Conservation (phyloP, 2,329 filamentous ascomycete genomes). For the Microdochium paspali region DNA sequence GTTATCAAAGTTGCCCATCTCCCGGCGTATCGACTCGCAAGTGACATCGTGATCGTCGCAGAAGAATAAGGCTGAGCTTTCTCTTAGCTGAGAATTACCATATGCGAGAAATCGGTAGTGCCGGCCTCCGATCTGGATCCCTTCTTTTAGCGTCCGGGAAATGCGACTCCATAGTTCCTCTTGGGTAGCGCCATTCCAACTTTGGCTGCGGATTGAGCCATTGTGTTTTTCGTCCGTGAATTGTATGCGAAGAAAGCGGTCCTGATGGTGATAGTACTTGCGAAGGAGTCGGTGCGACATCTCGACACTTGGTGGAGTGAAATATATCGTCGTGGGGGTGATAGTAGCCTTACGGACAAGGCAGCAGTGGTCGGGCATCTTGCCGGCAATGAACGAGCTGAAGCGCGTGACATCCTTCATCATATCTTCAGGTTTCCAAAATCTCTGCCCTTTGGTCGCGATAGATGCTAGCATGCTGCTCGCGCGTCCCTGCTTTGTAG, state of each 20-base stretch:
- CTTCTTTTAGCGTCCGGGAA: constrained; percentile 60
- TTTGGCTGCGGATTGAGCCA: constrained; percentile 32
- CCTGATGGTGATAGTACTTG: constrained; percentile 55
- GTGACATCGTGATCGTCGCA: constrained; percentile 57
- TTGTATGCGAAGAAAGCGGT: constrained; percentile 80
- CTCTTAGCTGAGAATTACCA: constrained; percentile 89
- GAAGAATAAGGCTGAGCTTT: constrained; percentile 91
- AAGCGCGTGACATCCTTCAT: constrained; percentile 47
- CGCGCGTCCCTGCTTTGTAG: constrained; percentile 33
- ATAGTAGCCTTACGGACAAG: constrained; percentile 68
- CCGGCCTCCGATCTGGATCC: constrained; percentile 73
- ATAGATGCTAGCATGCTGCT: constrained; percentile 65
- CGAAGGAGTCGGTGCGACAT: constrained; percentile 82
- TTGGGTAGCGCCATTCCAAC: constrained; percentile 48
- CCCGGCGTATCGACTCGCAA: constrained; percentile 67
- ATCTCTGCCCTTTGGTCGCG: constrained; percentile 49
- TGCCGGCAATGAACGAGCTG: constrained; percentile 27
- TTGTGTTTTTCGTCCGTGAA: constrained; percentile 72
- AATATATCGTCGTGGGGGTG: constrained; percentile 76
- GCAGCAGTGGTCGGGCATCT: constrained; percentile 63
- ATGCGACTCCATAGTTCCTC: constrained; percentile 69
- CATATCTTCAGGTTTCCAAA: constrained; percentile 64
- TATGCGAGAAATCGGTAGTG: constrained; percentile 87
- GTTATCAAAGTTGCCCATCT: constrained; percentile 79
- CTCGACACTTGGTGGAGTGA: constrained; percentile 70